Base-by-base conservation (phyloP, 148 eudicot species). In the Rhododendron ovatum region DNA sequence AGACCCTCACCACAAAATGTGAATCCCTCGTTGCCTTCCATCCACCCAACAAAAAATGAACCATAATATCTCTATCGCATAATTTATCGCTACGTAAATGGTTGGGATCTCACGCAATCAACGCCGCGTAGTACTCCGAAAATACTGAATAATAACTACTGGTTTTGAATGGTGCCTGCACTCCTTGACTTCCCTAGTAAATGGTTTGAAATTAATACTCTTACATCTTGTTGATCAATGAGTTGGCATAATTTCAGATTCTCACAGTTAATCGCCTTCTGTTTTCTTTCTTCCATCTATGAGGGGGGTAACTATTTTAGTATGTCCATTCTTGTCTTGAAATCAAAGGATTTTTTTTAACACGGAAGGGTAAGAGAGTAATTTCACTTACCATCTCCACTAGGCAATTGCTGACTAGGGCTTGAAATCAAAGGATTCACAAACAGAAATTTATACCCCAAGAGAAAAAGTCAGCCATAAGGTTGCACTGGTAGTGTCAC, bases 61-160 rank as follows among this genome's bases (percentile, higher is more conserved):
- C 2, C 4, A 51, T 51, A 51, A 51, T 12, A 17, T 51, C 0
- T 13, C 55, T 51, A 51, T 51, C 0, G 55, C 17, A 13, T 51
- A 51, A 51, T 51, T 51, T 51, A 13, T 10, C 0, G 4, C 17
- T 51, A 51, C 4, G 12, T 51, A 51, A 51, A 51, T 11, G 0
- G 17, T 51, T 51, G 0, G 13, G 17, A 12, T 2, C 55, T 50
- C 17, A 11, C 3, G 3, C 9, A 2, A 50, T 11, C 55, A 50
- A 11, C 9, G 17, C 15, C 4, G 4, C 15, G 2, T 47, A 2
- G 0, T 9, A 47, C 12, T 1, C 2, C 2, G 0, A 0, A 9
- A 47, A 47, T 9, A 2, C 15, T 13, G 55, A 51, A 51, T 51
- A 51, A 55, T 51, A 13, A 55, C 17, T 51, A 14, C 55, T 51